phyloP scores from a whole-genome alignment of 2,329 filamentous ascomycete genomes.

The Blastomyces percursus region DNA sequence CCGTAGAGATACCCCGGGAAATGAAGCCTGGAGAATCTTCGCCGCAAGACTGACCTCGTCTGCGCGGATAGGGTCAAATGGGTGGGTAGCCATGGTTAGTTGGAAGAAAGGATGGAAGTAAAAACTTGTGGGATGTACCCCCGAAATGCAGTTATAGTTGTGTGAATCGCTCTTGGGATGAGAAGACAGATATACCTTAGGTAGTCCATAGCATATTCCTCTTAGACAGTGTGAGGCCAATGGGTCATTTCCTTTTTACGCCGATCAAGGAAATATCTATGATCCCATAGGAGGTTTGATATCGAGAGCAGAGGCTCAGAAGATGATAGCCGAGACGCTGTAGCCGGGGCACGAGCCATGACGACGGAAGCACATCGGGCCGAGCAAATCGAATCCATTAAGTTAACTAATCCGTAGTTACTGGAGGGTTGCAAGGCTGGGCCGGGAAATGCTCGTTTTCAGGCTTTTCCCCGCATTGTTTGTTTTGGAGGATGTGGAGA shows the following conservation, averaged over 20 bases:
- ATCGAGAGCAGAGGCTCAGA: neutral
- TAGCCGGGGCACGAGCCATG: neutral
- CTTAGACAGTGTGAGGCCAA: neutral
- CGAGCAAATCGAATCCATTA: neutral
- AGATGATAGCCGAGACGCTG: neutral
- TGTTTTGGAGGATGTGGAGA: too few relatives aligned
- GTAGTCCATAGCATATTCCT: neutral
- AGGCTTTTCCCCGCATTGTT: too few relatives aligned
- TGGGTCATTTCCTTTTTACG: neutral
- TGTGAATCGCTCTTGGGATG: neutral
- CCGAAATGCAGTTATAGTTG: neutral
- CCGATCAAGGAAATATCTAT: neutral
- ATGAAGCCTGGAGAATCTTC: slow-evolving; percentile 27
- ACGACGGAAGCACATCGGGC: neutral
- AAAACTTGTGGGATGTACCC: neutral
- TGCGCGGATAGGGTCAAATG: slow-evolving; percentile 32
- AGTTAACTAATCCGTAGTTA: too few relatives aligned
- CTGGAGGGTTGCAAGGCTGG: too few relatives aligned
- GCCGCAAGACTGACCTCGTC: slow-evolving; percentile 32
- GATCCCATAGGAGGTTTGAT: neutral
- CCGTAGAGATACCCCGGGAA: slow-evolving; percentile 28
- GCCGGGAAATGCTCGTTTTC: too few relatives aligned
- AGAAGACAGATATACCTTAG: neutral
- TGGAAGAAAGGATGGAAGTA: neutral
- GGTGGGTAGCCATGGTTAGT: slow-evolving; percentile 19